These are phyloP conservation scores for Umbilicus rupestris DNA, from an alignment of 164 flowering plant genomes.

Conservation along the genomic window DNA sequence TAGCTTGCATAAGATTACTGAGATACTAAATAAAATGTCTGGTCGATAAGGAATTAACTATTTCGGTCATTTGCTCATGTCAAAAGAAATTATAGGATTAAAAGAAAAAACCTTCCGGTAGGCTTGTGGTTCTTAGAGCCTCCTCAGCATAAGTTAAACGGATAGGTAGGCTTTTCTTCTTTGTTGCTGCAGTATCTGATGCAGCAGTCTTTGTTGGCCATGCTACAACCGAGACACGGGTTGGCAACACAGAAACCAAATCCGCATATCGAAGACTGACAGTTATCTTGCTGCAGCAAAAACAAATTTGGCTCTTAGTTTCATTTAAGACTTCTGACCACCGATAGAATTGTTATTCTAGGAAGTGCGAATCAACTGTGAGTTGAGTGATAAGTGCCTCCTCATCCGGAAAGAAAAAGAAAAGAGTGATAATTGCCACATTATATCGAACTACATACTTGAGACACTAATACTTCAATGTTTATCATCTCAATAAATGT, in stretches of 20 bases:
- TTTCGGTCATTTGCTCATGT: background rate
- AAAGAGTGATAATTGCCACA: background rate
- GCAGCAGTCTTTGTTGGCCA: constrained; percentile 7
- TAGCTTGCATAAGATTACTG: too few relatives aligned
- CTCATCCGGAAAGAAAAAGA: background rate
- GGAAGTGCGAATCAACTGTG: background rate
- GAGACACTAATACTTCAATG: background rate
- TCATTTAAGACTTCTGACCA: background rate
- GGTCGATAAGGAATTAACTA: background rate
- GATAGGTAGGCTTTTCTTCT: constrained; percentile 41
- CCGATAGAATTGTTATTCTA: too few relatives aligned
- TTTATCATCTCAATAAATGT: background rate
- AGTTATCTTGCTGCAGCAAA: constrained; percentile 8
- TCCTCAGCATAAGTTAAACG: constrained; percentile 83
- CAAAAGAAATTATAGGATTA: background rate
- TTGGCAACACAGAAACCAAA: constrained; percentile 59
- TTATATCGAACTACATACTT: background rate
- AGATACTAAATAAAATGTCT: background rate
- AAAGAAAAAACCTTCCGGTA: constrained; percentile 68
- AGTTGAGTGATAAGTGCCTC: background rate
- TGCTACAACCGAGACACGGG: constrained; percentile 18
- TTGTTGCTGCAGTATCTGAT: constrained; percentile 11
- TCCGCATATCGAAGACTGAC: constrained; percentile 62
- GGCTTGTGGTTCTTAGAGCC: constrained; percentile 59
- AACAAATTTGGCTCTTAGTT: background rate